phyloP scores from a whole-genome alignment of 371 early-diverging fungal species.

The Saksenaea oblongispora region DNA sequence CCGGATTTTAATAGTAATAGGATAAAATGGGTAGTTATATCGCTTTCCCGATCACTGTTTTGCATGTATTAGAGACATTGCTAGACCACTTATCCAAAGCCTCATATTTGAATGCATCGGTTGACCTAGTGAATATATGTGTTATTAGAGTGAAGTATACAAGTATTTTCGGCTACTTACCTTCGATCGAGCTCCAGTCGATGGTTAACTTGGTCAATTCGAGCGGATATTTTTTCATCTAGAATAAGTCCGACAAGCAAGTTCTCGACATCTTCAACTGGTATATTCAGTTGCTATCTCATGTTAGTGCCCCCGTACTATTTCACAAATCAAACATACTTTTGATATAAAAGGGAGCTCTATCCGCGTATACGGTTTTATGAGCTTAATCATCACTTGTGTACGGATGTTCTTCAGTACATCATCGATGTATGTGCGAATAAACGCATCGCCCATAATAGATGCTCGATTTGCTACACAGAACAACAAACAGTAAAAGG shows the following conservation, averaged over 20 bases:
- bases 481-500: too few relatives aligned
- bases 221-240: constrained; percentile 80
- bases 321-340: constrained; percentile 39
- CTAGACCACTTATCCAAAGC: constrained; percentile 77
- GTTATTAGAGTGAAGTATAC: background rate
- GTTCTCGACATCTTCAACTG: constrained; percentile 79
- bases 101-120: constrained; percentile 66
- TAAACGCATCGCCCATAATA: constrained; percentile 91
- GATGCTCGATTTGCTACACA: constrained; percentile 58
- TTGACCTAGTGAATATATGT: constrained; percentile 47
- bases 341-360: constrained; percentile 77
- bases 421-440: constrained; percentile 86
- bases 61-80: constrained; percentile 64
- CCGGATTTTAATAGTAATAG: background rate
- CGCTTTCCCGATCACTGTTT: constrained; percentile 65
- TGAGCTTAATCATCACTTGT: constrained; percentile 81
- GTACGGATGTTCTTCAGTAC: constrained; percentile 88
- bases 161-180: constrained; percentile 33
- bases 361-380: constrained; percentile 91
- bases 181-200: constrained; percentile 69
- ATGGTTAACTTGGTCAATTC: constrained; percentile 85
- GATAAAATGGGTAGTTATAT: constrained; percentile 3
- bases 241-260: constrained; percentile 83
- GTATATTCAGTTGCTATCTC: constrained; percentile 75
- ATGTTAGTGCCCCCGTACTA: background rate